Evolutionary conservation across 108 stramenopile species (phyloP).

Genomic region (Nitzschia sp.): DNA sequence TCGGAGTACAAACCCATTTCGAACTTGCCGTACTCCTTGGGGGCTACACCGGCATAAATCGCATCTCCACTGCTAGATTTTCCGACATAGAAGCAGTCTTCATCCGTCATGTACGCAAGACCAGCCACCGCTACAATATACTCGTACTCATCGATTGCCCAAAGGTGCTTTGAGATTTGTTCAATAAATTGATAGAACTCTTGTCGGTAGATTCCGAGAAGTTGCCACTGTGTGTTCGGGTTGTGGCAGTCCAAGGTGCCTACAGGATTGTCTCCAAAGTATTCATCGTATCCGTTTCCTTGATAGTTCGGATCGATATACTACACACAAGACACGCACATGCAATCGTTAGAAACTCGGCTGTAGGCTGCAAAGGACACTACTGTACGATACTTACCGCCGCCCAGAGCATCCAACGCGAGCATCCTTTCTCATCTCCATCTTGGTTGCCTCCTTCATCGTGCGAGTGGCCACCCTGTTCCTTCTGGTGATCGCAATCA

Average conservation of each 20-base stretch:
- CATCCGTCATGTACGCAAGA: slow-evolving; percentile 82
- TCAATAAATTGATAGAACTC: slow-evolving; percentile 90
- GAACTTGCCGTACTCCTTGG: slow-evolving; percentile 56
- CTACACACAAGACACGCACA: slow-evolving; percentile 32
- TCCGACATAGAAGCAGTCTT: slow-evolving; percentile 66
- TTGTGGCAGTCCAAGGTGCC: slow-evolving; percentile 74
- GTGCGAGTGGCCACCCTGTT: slow-evolving; percentile 33
- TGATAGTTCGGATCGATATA: slow-evolving; percentile 85
- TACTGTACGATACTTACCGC: slow-evolving; percentile 77
- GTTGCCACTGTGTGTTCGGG: slow-evolving; percentile 74
- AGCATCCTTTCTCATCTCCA: slow-evolving; percentile 44
- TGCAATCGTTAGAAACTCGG: neutral
- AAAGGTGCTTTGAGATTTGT: slow-evolving; percentile 90
- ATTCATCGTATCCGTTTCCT: slow-evolving; percentile 74
- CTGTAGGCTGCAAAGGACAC: too few relatives aligned
- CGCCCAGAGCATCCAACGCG: slow-evolving; percentile 87
- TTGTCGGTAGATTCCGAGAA: slow-evolving; percentile 86
- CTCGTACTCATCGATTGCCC: slow-evolving; percentile 87
- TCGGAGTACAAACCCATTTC: slow-evolving; percentile 81
- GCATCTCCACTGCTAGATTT: slow-evolving; percentile 50
- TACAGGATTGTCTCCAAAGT: slow-evolving; percentile 62
- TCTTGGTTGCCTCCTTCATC: slow-evolving; percentile 36
- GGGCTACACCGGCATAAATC: slow-evolving; percentile 70
- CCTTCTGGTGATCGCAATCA: slow-evolving; percentile 69
- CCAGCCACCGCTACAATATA: slow-evolving; percentile 84